Evolutionary conservation across 2,329 filamentous ascomycete genomes (phyloP), one percentile per base, ranked within the genome.

Genomic region (Sporothrix inflata): DNA sequence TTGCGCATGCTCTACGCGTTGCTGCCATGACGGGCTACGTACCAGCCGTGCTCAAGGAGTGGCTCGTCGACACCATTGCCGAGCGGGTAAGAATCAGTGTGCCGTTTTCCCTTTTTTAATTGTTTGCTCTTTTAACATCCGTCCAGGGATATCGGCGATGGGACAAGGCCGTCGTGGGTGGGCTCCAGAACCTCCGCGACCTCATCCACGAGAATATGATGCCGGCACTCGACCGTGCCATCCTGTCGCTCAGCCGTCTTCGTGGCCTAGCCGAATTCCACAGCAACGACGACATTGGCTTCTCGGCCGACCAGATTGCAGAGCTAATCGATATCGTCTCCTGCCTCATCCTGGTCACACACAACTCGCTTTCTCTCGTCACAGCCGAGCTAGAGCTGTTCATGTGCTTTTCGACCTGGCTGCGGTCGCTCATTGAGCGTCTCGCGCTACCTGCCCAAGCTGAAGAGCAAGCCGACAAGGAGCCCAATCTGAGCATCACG

Each of bases 171-270:
- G 92, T 97, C 1, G 86, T 88, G 1, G 89, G 89, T 4, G 93
- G 94, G 0, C 90, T 98, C 24, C 90, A 93, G 73, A 91, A 89
- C 70, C 86, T 98, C 11, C 89, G 94, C 67, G 88, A 89, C 69
- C 85, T 98, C 14, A 85, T 94, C 0, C 94, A 97, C 78, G 91
- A 97, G 78, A 94, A 97, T 79, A 89, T 98, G 69, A 85, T 98
- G 2, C 96, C 96, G 0, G 94, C 93, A 0, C 84, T 98, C 1
- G 94, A 98, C 76, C 90, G 95, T 69, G 92, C 92, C 76, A 88
- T 88, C 63, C 89, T 98, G 30, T 90, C 97, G 42, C 87, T 97
- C 38, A 94, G 92, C 76, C 90, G 94, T 14, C 87, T 99, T 1
- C 88, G 92, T 27, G 95, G 96, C 0, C 88, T 98, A 14, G 94